Conservation (phyloP, 805 yeast genomes). For the Hanseniaspora lachancei region DNA sequence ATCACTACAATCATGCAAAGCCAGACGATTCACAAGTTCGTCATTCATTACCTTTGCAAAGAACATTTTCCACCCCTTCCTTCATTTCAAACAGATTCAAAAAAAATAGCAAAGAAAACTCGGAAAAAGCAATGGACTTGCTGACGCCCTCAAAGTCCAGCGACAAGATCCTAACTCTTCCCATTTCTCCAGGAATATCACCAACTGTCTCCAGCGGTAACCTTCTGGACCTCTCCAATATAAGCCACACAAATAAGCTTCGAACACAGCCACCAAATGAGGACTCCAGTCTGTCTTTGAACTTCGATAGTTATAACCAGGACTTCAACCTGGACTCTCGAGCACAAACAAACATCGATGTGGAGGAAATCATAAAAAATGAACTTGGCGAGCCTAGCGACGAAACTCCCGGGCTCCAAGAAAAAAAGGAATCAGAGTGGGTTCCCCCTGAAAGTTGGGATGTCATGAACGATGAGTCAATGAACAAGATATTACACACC, state of each 20-base stretch:
- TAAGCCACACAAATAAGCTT: not conserved
- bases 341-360: not conserved
- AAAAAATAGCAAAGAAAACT: not conserved
- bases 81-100: conserved; percentile 10
- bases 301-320: not conserved
- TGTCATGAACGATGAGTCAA: not conserved
- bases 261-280: not conserved
- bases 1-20: not conserved
- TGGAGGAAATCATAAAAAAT: not conserved
- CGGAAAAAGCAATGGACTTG: not conserved
- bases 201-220: not conserved
- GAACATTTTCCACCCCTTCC: conserved; percentile 10
- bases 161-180: not conserved
- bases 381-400: not conserved
- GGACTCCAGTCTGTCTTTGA: not conserved
- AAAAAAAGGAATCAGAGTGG: not conserved
- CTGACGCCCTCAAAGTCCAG: not conserved
- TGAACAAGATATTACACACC: not conserved
- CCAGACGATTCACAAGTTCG: not conserved
- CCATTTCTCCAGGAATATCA: not conserved
- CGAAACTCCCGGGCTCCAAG: not conserved
- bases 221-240: not conserved
- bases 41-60: not conserved
- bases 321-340: not conserved
- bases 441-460: conserved; percentile 14